Percentiles rank a stretch among this genome's conserved stretches.
phyloP scores from a whole-genome alignment of 176 grass and related monocot species.

The Paspalum notatum region DNA sequence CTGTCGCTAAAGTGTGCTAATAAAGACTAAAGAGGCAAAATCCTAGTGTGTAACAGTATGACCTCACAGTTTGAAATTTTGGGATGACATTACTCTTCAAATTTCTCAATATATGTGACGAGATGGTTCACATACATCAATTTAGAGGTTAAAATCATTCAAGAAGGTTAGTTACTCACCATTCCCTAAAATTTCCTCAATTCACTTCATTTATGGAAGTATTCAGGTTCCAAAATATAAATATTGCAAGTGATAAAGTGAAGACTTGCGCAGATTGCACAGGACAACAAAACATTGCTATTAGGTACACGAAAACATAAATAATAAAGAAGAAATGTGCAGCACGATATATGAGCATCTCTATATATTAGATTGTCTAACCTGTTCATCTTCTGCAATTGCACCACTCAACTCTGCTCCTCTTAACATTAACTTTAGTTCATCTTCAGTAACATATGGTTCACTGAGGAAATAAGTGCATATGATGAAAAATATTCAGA shows the following conservation, averaged over 20 bases:
- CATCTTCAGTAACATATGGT: constrained; percentile 99
- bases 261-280: neutral
- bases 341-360: neutral
- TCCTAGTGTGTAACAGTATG: constrained; percentile 4
- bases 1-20: neutral
- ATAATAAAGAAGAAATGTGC: neutral
- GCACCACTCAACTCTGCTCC: constrained; percentile 95
- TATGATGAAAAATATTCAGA: constrained; percentile 26
- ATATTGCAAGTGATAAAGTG: neutral
- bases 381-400: constrained; percentile 99
- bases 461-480: constrained; percentile 60
- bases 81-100: neutral
- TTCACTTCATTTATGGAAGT: neutral
- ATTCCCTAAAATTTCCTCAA: neutral
- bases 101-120: neutral
- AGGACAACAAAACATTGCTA: neutral
- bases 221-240: neutral
- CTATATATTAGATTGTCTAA: constrained; percentile 43
- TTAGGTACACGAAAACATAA: constrained; percentile 14
- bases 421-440: constrained; percentile 96
- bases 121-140: neutral
- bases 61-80: neutral
- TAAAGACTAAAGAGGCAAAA: neutral
- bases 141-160: constrained; percentile 12
- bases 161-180: constrained; percentile 13